Evolutionary conservation across 1,284 basidiomycete genomes (phyloP), one percentile per base, ranked within the genome.

Genomic region (Sporisorium sorghi): DNA sequence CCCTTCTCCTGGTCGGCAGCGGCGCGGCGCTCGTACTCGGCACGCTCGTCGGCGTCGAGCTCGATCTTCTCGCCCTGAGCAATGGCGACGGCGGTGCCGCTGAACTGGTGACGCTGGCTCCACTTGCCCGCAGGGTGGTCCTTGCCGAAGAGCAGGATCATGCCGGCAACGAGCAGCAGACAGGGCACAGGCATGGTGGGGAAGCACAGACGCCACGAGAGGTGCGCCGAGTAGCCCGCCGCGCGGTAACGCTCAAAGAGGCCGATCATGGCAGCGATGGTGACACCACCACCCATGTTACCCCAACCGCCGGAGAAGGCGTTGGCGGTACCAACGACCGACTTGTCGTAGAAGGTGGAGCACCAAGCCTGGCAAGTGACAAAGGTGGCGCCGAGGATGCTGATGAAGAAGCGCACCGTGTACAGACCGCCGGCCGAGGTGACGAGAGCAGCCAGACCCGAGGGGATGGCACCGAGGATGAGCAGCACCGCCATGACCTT

Each of bases 51-150:
- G 1, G 62, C 32, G 72, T 85, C 85, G 44, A 86, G 76, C 28
- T 74, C 46, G 24, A 83, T 73, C 30, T 82, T 64, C 51, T 85
- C 83, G 0, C 85, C 85, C 17, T 79, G 72, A 19, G 79, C 72
- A 28, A 85, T 77, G 28, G 82, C 85, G 37, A 83, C 73, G 7
- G 83, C 83, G 23, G 86, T 84, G n/a, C 85, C 85, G 10, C 85
- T 85, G 11, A 86, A 80, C n/a, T 85, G 86, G 78, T 89, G 87
- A 7, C 89, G 85, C 30, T 88, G 84, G 11, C 85, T 83, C 90
- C 90, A 90, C 61, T 86, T 87, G 2, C 90, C 90, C 9, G 87
- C 86, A 0, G 90, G 90, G 51, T 89, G 89, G 73, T 90, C 90
- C 55, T 87, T 88, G 1, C 89, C 90, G 65, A 88, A 87, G 17